Evolutionary conservation across 306 rosid species (phyloP).

Genomic region (Crotalaria pallida): DNA sequence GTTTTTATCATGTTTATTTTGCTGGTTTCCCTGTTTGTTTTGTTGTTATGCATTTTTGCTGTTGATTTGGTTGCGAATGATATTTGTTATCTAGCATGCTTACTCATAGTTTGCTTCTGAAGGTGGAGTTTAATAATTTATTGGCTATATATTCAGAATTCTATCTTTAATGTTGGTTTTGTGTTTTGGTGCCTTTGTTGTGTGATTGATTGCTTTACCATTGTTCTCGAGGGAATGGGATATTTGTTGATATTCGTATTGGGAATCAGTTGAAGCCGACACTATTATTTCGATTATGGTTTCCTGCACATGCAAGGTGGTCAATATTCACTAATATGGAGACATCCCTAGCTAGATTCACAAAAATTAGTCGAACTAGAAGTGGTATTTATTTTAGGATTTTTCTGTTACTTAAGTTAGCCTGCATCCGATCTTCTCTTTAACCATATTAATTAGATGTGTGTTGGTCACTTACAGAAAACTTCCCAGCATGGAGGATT

Average conservation of each 20-base stretch:
- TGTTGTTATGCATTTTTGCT: background rate
- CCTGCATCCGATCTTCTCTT: background rate
- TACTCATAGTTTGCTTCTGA: background rate
- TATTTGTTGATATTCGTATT: background rate
- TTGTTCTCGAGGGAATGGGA: background rate
- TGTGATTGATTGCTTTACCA: slow-evolving; percentile 4
- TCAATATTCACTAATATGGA: background rate
- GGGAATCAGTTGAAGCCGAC: background rate
- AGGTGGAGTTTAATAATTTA: background rate
- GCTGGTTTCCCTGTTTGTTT: background rate
- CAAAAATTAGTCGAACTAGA: background rate
- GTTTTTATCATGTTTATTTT: background rate
- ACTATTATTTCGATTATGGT: slow-evolving; percentile 6
- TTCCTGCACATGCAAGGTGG: background rate
- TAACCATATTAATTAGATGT: slow-evolving; percentile 23
- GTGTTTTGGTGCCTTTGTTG: background rate
- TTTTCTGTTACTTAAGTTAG: background rate
- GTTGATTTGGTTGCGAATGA: background rate
- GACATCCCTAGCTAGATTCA: background rate
- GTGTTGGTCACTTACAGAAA: slow-evolving; percentile 29
- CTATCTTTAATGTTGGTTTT: background rate
- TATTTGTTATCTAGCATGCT: background rate
- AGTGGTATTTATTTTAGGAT: background rate
- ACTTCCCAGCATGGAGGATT: slow-evolving; percentile 57
- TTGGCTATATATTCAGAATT: background rate